Evolutionary conservation across 2,329 filamentous ascomycete genomes (phyloP).

Genomic region (Sphaerulina populicola): DNA sequence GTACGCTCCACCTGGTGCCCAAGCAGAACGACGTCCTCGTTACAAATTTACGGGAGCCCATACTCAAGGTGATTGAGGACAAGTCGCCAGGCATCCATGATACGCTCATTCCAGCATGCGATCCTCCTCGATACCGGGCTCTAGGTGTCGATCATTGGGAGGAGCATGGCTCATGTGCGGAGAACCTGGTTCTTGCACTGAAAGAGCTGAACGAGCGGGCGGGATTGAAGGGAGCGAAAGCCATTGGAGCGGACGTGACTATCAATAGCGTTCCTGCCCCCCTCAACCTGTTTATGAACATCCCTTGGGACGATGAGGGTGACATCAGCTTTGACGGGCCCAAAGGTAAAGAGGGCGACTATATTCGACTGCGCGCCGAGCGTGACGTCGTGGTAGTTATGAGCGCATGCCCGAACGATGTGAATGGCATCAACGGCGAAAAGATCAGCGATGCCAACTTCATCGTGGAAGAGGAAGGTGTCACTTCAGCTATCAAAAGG

Average conservation of each 20-base stretch:
- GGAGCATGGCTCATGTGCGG: conserved; percentile 42
- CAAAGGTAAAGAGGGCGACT: conserved; percentile 37
- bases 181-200: conserved; percentile 43
- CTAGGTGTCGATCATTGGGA: conserved; percentile 40
- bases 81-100: conserved; percentile 40
- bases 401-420: conserved; percentile 42
- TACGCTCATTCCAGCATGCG: conserved; percentile 43
- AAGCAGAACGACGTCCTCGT: conserved; percentile 38
- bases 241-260: conserved; percentile 42
- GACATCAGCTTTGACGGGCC: conserved; percentile 38
- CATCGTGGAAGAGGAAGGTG: conserved; percentile 30
- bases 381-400: conserved; percentile 42
- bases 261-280: conserved; percentile 43
- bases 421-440: conserved; percentile 37
- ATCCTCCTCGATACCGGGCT: conserved; percentile 37
- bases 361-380: conserved; percentile 38
- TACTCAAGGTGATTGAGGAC: conserved; percentile 42
- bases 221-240: conserved; percentile 40
- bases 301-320: conserved; percentile 38
- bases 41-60: conserved; percentile 41
- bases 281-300: conserved; percentile 44
- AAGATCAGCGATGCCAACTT: conserved; percentile 41
- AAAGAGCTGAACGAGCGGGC: conserved; percentile 42
- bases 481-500: conserved; percentile 16
- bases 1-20: conserved; percentile 36